Conservation (phyloP, 306 rosid species). For the Betula pendula region DNA sequence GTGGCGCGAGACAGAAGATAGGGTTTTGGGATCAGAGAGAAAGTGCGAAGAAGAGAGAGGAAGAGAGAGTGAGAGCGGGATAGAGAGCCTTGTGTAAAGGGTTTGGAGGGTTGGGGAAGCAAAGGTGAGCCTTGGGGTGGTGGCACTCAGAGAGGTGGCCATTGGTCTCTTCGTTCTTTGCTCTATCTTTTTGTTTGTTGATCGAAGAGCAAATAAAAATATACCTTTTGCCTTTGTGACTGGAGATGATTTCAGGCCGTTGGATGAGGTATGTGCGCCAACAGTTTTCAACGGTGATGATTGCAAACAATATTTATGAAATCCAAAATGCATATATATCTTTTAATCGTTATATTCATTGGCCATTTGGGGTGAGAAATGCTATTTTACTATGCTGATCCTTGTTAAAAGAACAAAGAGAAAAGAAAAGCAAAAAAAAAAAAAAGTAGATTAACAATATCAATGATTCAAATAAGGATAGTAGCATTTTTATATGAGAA, state of each 20-base stretch:
- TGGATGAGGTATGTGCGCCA: too few species aligned
- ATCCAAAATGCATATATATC: too few species aligned
- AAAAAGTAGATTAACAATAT: too few species aligned
- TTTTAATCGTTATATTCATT: too few species aligned
- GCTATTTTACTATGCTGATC: too few species aligned
- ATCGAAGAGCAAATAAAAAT: not conserved
- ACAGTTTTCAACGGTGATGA: too few species aligned
- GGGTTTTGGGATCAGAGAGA: slow-evolving; percentile 34
- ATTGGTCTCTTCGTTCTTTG: slow-evolving; percentile 6
- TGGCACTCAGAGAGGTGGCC: slow-evolving; percentile 42
- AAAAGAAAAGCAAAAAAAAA: too few species aligned
- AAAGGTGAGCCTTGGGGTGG: slow-evolving; percentile 35
- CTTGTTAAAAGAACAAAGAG: too few species aligned
- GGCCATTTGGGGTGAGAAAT: too few species aligned
- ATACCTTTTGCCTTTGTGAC: not conserved
- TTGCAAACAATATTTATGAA: too few species aligned
- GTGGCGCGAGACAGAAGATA: slow-evolving; percentile 7
- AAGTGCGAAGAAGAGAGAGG: slow-evolving; percentile 13
- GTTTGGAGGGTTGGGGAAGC: slow-evolving; percentile 41
- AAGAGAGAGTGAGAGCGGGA: slow-evolving; percentile 22
- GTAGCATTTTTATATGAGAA: too few species aligned
- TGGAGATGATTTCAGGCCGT: slow-evolving; percentile 9
- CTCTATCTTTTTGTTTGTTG: not conserved
- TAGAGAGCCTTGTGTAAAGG: slow-evolving; percentile 31
- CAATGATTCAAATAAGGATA: too few species aligned